phyloP scores from a whole-genome alignment of 164 flowering plant species.

The Berberis thunbergii region DNA sequence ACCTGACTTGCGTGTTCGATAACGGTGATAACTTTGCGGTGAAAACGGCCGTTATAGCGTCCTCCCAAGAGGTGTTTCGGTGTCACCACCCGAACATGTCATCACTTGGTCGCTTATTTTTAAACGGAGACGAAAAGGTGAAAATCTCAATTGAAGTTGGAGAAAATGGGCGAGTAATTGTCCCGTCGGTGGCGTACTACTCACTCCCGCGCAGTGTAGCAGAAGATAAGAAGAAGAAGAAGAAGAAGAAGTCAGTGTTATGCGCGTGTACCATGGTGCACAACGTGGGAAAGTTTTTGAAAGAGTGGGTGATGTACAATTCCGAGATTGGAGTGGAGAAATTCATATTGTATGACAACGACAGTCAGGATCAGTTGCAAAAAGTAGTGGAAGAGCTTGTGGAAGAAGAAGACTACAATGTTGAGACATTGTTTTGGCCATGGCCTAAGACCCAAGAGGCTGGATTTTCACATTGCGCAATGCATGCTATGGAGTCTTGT shows the following conservation, averaged over 20 bases:
- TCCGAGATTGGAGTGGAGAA: constrained; percentile 60
- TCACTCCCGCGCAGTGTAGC: constrained; percentile 12
- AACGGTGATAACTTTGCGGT: constrained; percentile 17
- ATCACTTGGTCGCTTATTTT: constrained; percentile 4
- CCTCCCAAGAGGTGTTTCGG: constrained; percentile 74
- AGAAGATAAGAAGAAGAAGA: constrained; percentile 3
- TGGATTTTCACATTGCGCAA: constrained; percentile 74
- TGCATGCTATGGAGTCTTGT: constrained; percentile 33
- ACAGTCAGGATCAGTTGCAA: constrained; percentile 47
- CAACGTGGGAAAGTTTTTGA: constrained; percentile 62
- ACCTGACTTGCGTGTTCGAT: constrained; percentile 56
- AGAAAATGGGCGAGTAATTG: not conserved
- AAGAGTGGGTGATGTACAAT: constrained; percentile 80
- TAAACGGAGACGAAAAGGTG: constrained; percentile 3
- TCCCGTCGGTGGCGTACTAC: constrained; percentile 68
- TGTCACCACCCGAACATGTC: constrained; percentile 41
- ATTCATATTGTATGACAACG: constrained; percentile 77
- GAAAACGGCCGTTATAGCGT: constrained; percentile 48
- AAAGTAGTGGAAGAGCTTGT: constrained; percentile 26
- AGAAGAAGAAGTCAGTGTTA: constrained; percentile 24
- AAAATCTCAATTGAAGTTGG: constrained; percentile 36
- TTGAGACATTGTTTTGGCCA: constrained; percentile 42
- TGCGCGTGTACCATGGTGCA: constrained; percentile 84
- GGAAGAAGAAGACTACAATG: constrained; percentile 14
- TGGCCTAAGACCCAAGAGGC: constrained; percentile 96